Evolutionary conservation across 2,329 filamentous ascomycete species (phyloP), one percentile per base, ranked within the genome.

Genomic region (Fusarium sp.): DNA sequence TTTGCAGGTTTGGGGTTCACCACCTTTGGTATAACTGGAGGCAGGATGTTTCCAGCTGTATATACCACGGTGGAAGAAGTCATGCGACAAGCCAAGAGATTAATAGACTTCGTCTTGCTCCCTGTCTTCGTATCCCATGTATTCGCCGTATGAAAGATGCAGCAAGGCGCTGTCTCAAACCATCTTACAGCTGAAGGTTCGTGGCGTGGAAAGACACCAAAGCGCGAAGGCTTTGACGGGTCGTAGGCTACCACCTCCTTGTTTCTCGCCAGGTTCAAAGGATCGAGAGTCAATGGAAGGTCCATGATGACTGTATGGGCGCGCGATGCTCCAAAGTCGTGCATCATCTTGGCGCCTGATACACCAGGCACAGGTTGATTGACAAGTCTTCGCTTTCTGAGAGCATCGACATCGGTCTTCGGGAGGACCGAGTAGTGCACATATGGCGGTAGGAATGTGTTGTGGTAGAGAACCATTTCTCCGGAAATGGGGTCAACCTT

Each of bases 71-170:
- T 87, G 0, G 89, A 88, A 4, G 89, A 90, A 2, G 89, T 92
- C 43, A 92, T 80, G 5, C 91, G 86, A 68, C 90, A 92, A 3
- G 86, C 87, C 2, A 93, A 81, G 73, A 93, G 85, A 72, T 90
- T 89, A 7, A 92, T 88, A 8, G 48, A 60, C 1, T 2, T n/a
- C 1, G 27, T 25, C 3, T 20, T 27, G 0, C 47, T 9, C 1
- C 12, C 21, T 7, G 27, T n/a, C 0, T 11, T 27, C 14, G 59
- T 61, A 55, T 92, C 89, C 91, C 90, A 93, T 3, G 87, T 87
- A 69, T 92, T 92, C 1, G 89, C 90, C 0, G 90, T 91, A 72
- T 93, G 91, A 66, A 92, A 92, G 46, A 93, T 90, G 71, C 89
- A 89, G 72, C 89, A 92, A 8, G 88, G 83, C 13, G 86, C 85